Percentiles rank a stretch among this genome's conserved stretches.
phyloP scores from a whole-genome alignment of 2,329 filamentous ascomycete species.

The Clonostachys byssicola region DNA sequence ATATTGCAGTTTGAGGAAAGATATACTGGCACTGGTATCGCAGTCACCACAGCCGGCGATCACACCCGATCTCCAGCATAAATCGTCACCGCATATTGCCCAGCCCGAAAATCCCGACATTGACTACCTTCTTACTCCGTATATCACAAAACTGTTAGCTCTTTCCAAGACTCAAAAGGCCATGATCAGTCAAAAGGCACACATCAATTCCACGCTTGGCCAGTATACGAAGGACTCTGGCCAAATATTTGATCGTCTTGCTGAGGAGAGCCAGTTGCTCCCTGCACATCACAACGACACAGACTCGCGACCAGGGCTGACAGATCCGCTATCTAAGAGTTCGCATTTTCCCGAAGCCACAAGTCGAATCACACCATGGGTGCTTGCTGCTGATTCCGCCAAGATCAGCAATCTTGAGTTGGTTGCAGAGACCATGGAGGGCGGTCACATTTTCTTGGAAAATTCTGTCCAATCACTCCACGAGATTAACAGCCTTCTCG shows the following conservation, averaged over 20 bases:
- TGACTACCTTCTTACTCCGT: constrained; percentile 48
- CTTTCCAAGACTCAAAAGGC: constrained; percentile 53
- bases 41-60: constrained; percentile 19
- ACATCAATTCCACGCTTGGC: constrained; percentile 44
- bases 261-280: constrained; percentile 60
- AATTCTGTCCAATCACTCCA: constrained; percentile 42
- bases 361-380: constrained; percentile 49
- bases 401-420: constrained; percentile 54
- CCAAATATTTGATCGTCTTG: constrained; percentile 47
- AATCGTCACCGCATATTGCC: background rate
- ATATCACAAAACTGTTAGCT: constrained; percentile 47
- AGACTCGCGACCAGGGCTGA: constrained; percentile 34
- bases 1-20: constrained; percentile 46
- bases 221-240: constrained; percentile 46
- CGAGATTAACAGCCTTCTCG: constrained; percentile 45
- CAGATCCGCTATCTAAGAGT: constrained; percentile 29
- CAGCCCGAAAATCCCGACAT: background rate
- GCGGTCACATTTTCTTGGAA: constrained; percentile 52
- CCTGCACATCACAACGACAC: constrained; percentile 37
- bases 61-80: constrained; percentile 7
- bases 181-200: constrained; percentile 53
- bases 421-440: constrained; percentile 56
- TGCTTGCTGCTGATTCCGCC: constrained; percentile 54
- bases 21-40: constrained; percentile 36
- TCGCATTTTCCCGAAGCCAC: constrained; percentile 32